Base-by-base conservation (phyloP, 495 filamentous ascomycete genomes). In the Pseudoneurospora amorphoporcata region DNA sequence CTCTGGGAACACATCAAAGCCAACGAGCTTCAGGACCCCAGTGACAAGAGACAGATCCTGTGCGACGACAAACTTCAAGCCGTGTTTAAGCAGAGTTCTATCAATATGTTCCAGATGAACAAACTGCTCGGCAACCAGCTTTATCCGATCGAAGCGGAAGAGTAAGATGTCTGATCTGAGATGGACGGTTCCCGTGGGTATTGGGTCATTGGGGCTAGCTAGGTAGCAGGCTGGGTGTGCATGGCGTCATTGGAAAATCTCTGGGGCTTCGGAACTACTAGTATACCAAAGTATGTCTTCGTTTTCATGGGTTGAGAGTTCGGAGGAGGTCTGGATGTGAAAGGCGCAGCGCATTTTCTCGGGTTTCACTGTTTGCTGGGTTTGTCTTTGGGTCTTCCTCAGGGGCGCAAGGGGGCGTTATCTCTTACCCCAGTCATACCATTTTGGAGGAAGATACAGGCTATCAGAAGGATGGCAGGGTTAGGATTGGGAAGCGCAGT, bases 21-120 rank as follows among this genome's bases (percentile, higher is more conserved):
- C 72, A 88, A 92, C 70, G 87, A 92, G 45, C 88, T 99, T 17
- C 95, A 99, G 80, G 94, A 97, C 77, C 94, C 94, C 4, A 90
- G 77, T 71, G 96, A 99, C 81, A 91, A 92, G 77, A 92, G 95
- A 14, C 93, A 97, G 76, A 98, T 99, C 70, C 83, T 88, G 70
- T 99, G 95, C 80, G 96, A 99, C 82, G 93, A 97, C 43, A 87
- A 88, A 68, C 89, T 99, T 90, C 88, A 92, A 41, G 89, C 90
- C 2, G 92, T 99, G 3, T 98, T 99, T 84, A 95, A 95, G 79
- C 88, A 90, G 76, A 91, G 94, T 73, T 92, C 88, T 75, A 90
- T 99, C 42, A 93, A 98, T 77, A 99, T 99, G 96, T 98, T 99
- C 78, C 94, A 93, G 53, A 97, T 98, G 94, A 98, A 95, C 83